A percentile compares a stretch with the other conserved stretches of the same genome.
Evolutionary conservation across 179 eudicot species (phyloP).

Genomic region (Drosera spatulata): DNA sequence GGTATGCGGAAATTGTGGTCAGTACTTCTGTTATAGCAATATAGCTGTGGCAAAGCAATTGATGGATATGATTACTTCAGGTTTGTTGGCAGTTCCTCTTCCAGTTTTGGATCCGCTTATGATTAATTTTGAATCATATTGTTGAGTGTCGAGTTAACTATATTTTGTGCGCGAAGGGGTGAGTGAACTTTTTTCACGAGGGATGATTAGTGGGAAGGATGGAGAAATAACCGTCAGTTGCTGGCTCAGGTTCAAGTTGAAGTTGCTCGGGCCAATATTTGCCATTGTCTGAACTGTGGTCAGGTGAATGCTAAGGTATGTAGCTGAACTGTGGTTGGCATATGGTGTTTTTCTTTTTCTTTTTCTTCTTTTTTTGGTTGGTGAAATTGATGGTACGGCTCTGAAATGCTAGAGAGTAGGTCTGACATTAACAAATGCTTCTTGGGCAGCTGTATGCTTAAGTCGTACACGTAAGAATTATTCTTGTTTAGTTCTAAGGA

Average conservation of each 20-base stretch:
- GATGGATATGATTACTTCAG: conserved; percentile 85
- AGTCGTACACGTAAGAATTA: too few species aligned
- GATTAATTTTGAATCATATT: not conserved
- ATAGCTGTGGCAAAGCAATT: conserved; percentile 49
- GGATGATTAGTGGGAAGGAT: conserved; percentile 56
- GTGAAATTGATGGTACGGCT: not conserved
- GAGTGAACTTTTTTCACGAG: conserved; percentile 72
- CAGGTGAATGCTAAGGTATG: conserved; percentile 76
- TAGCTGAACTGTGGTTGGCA: too few species aligned
- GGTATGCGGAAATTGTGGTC: conserved; percentile 65
- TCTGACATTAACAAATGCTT: too few species aligned
- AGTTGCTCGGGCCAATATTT: conserved; percentile 24
- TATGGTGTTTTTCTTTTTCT: too few species aligned
- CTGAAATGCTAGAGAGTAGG: too few species aligned
- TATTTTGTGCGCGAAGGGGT: conserved; percentile 15
- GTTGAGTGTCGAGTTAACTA: not conserved
- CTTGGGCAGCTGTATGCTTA: too few species aligned
- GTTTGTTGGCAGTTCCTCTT: conserved; percentile 20
- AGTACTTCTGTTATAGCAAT: conserved; percentile 59
- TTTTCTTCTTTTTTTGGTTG: not conserved
- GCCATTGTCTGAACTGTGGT: conserved; percentile 62
- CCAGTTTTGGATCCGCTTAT: too few species aligned
- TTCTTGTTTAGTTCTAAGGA: too few species aligned
- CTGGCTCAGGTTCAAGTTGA: conserved; percentile 42
- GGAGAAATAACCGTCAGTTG: conserved; percentile 40